Base-by-base conservation (phyloP, 805 yeast species). In the Brettanomyces anomalus region DNA sequence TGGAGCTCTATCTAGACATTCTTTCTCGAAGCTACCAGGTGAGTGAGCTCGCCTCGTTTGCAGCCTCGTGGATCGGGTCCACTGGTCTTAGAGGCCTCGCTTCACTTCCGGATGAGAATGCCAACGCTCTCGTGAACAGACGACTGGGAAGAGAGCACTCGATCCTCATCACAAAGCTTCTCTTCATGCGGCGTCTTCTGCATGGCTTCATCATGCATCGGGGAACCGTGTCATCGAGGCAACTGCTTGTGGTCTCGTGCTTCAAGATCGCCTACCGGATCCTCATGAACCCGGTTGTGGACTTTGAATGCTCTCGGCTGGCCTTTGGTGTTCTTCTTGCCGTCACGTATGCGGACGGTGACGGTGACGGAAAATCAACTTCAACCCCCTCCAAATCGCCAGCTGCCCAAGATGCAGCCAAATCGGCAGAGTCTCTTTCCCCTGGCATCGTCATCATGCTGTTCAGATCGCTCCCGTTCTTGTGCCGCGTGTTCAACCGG, bases 241-340 rank as follows among this genome's bases (percentile, higher is more conserved):
- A 62, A 11, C 48, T 57, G 8, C 67, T 82, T 52, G 60, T 77
- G 28, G 58, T 69, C 14, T 61, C 66, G 36, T 55, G 78, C 21
- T 67, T 80, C 7, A 65, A 65, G 21, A 75, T 85, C 81, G 61
- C 80, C 0, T 64, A 81, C 60, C 77, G 77, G 42, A 75, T 81
- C 7, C 70, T 78, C 36, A 54, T 66, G 32, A 71, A 76, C 5
- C 68, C 72, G 1, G 61, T 62, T 16, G 52, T 62, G 36, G 84
- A 76, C 52, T 50, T 77, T 19, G 85, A 78, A 36, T 74, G 82
- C 15, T 57, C 79, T 1, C 70, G 94, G 58, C 62, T 84, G 48
- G 82, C 88, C 0, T 70, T 76, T 43, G 74, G 81, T 17, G 67
- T 79, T 19, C 55, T 82, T 52, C 62, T 78, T 34, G 39, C 39